Percentiles rank a stretch among this genome's conserved stretches.
Evolutionary conservation across 305 asterid genomes (phyloP).

Genomic region (Nicotiana rustica): DNA sequence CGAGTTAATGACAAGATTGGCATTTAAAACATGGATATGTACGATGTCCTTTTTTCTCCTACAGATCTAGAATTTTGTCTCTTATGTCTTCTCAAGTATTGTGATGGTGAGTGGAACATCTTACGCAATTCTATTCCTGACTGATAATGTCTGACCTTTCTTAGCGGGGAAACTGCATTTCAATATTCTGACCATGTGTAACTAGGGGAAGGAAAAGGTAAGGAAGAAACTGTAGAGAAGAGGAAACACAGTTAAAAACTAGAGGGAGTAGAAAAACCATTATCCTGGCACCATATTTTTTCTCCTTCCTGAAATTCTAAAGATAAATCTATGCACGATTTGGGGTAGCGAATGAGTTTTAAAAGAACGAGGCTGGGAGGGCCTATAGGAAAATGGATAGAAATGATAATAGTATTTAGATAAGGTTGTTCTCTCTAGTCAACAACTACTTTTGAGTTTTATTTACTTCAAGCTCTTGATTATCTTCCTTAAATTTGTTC

Average conservation of each 20-base stretch:
- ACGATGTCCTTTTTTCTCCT: neutral
- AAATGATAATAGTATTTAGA: neutral
- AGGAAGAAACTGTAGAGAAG: neutral
- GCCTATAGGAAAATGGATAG: neutral
- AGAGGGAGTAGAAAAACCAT: neutral
- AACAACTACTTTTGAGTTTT: neutral
- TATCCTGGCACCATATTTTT: neutral
- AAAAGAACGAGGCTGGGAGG: neutral
- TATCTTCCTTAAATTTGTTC: constrained; percentile 46
- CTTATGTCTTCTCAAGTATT: constrained; percentile 18
- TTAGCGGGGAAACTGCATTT: neutral
- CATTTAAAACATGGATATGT: neutral
- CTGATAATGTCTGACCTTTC: neutral
- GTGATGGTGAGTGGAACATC: constrained; percentile 21
- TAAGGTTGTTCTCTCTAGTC: neutral
- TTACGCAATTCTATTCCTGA: neutral
- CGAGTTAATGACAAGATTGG: neutral
- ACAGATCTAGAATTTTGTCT: constrained; percentile 4
- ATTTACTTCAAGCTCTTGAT: neutral
- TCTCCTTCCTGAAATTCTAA: constrained; percentile 1
- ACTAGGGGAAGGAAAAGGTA: neutral
- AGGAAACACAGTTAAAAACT: neutral
- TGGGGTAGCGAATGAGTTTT: neutral
- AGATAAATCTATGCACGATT: neutral
- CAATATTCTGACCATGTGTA: neutral